phyloP scores from a whole-genome alignment of 176 grass and related monocot species.

The Carex pumila region DNA sequence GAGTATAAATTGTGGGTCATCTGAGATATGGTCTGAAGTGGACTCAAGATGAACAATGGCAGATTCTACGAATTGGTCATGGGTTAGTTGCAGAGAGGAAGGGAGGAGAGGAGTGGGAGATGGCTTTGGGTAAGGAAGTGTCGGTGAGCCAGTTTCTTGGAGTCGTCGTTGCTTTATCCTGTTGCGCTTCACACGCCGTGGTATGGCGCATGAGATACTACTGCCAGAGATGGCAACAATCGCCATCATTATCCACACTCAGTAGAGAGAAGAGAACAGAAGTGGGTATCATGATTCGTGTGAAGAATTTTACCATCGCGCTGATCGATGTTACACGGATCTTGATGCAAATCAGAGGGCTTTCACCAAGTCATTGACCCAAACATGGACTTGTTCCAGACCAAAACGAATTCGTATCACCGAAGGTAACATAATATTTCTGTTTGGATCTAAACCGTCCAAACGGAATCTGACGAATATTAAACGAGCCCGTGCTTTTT shows the following conservation, averaged over 20 bases:
- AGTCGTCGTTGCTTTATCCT: not conserved
- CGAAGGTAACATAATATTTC: too few species aligned
- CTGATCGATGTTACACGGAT: too few species aligned
- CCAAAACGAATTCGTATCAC: too few species aligned
- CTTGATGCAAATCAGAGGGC: too few species aligned
- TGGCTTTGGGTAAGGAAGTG: slow-evolving; percentile 21
- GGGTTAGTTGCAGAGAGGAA: slow-evolving; percentile 9
- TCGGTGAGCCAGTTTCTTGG: not conserved
- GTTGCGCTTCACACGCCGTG: slow-evolving; percentile 8
- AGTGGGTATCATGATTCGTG: too few species aligned
- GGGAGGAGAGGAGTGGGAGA: slow-evolving; percentile 24
- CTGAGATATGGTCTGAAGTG: slow-evolving; percentile 25
- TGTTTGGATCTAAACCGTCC: too few species aligned
- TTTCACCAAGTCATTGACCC: too few species aligned
- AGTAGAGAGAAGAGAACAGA: too few species aligned
- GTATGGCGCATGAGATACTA: not conserved
- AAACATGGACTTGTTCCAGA: too few species aligned
- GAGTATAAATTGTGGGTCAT: slow-evolving; percentile 32
- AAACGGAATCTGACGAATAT: too few species aligned
- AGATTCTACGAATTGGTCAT: slow-evolving; percentile 24
- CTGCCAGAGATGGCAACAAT: not conserved
- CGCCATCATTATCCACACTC: not conserved
- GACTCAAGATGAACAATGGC: slow-evolving; percentile 47
- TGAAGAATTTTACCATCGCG: too few species aligned
- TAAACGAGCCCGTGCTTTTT: too few species aligned